Base-by-base conservation (phyloP, 129 eudicot genomes). In the Escallonia rubra region DNA sequence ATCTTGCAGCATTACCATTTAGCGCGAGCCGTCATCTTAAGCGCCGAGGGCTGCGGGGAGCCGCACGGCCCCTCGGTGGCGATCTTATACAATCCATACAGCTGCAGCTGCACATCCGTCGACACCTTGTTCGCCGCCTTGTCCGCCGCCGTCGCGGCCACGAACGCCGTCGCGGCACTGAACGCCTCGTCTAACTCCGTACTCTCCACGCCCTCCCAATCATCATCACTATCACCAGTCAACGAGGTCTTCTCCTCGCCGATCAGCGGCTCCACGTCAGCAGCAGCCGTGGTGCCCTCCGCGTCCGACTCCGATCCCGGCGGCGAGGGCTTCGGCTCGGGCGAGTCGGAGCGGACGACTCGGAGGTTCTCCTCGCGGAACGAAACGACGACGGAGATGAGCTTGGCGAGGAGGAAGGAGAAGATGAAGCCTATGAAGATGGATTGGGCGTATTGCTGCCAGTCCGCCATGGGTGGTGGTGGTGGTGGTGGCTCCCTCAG, bases 161-260 rank as follows among this genome's bases (percentile, higher is more conserved):
- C 99, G 61, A 93, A 93, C 3, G 96, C 88, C 5, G 96, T 89
- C 13, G 99, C 99, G 14, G 96, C 99, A 76, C 99, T 93, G 59
- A 93, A 93, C 44, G 81, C 81, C 75, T 93, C 99, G 64, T 93
- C 99, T 59, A 93, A 65, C 66, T 93, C 99, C 59, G 92, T 86
- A 75, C 95, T 93, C 80, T 89, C 99, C 4, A 93, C 99, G 23
- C 99, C 99, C 68, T 93, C 99, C 99, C 99, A 93, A 89, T 93
- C 99, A 72, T 84, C 91, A 73, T 91, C 97, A 56, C 74, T 74
- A 67, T 85, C 84, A 48, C 55, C 65, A 43, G 15, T n/a, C 23
- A 23, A 16, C 68, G 40, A 55, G 57, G 41, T 34, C 57, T 65
- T 76, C 13, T 61, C 74, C 38, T 67, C 81, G 16, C 12, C 38